Evolutionary conservation across 1,139 yeast genomes (phyloP).

Genomic region (Taiozyma onychis): DNA sequence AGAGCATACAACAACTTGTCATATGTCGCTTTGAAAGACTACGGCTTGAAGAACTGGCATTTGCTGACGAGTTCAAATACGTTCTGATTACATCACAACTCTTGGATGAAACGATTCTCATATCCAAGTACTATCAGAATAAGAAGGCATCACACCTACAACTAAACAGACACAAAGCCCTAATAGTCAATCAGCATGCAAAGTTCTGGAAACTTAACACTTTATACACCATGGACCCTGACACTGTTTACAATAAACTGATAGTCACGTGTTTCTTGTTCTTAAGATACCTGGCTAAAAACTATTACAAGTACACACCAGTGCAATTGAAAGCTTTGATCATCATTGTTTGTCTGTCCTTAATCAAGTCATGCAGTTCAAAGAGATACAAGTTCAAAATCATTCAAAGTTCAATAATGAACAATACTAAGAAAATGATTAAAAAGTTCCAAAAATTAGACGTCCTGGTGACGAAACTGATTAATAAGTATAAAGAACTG

Average conservation of each 20-base stretch:
- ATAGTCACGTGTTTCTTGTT: not conserved
- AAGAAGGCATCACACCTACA: conserved; percentile 13
- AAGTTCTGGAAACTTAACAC: not conserved
- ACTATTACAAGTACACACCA: not conserved
- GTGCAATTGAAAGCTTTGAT: conserved; percentile 3
- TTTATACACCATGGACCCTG: not conserved
- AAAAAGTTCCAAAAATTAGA: conserved; percentile 17
- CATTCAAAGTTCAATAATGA: conserved; percentile 12
- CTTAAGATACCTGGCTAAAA: not conserved
- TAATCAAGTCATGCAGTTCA: conserved; percentile 5
- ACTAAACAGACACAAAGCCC: not conserved
- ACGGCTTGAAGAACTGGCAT: conserved; percentile 13
- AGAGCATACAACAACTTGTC: not conserved
- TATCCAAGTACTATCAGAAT: conserved; percentile 19
- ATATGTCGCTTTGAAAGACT: not conserved
- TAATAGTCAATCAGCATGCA: not conserved
- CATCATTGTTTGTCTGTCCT: conserved; percentile 4
- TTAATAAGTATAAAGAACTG: conserved; percentile 18
- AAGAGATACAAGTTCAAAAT: conserved; percentile 4
- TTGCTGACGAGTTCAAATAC: conserved; percentile 41
- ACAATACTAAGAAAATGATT: conserved; percentile 13
- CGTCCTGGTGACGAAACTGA: conserved; percentile 12
- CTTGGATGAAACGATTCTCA: conserved; percentile 28
- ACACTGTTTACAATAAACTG: not conserved
- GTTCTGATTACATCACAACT: conserved; percentile 37